Percentiles rank a stretch among this genome's conserved stretches.
Evolutionary conservation across 2,329 filamentous ascomycete species (phyloP).

Genomic region (Botryotinia narcissicola): DNA sequence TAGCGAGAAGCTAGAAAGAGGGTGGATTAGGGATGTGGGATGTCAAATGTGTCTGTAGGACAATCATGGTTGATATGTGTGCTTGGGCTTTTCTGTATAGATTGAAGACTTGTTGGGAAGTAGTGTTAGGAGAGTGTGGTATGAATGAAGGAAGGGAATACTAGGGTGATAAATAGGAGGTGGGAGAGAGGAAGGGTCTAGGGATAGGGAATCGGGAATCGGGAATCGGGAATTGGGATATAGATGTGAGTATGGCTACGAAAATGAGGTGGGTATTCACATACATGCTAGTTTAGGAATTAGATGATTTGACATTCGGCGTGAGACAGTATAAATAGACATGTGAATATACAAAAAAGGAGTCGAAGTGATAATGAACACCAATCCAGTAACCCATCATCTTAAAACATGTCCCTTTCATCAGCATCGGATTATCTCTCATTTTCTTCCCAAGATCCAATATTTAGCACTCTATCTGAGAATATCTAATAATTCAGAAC

Average conservation of each 20-base stretch:
- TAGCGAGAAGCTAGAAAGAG: neutral
- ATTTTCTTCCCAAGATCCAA: neutral
- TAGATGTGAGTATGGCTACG: neutral
- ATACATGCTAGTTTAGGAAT: accelerated
- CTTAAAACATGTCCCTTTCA: neutral
- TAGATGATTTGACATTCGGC: accelerated
- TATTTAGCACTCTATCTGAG: neutral
- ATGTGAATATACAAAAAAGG: neutral
- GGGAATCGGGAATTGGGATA: no score
- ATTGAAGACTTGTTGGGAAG: neutral
- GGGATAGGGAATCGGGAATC: neutral
- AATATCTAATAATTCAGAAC: accelerated
- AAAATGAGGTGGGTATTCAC: neutral
- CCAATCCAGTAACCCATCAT: neutral
- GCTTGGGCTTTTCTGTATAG: neutral
- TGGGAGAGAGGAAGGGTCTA: neutral
- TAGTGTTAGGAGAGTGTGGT: neutral
- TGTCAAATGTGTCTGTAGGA: no score
- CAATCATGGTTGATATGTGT: neutral
- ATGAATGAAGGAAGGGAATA: neutral
- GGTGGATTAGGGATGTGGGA: no score
- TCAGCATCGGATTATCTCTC: neutral
- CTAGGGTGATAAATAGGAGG: accelerated
- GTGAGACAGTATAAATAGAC: accelerated
- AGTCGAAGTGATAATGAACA: neutral